Evolutionary conservation across 2,329 filamentous ascomycete genomes (phyloP).

Genomic region (Drechslera avenae): DNA sequence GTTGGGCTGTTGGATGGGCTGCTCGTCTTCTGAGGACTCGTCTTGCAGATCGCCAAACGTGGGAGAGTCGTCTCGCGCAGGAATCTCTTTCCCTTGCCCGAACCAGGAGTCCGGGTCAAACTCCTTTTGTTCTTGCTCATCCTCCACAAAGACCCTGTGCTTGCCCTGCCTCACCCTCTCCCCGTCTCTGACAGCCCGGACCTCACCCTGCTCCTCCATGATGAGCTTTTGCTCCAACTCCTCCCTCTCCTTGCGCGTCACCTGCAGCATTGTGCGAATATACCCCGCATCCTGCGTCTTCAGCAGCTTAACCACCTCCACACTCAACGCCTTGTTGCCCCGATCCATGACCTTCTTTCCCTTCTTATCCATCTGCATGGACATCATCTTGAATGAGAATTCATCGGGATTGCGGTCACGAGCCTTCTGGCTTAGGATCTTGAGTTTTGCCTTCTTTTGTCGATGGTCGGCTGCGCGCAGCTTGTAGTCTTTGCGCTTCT

Average conservation of each 20-base stretch:
- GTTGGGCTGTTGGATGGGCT: slow-evolving; percentile 25
- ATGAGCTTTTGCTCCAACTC: slow-evolving; percentile 51
- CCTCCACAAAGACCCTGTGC: slow-evolving; percentile 50
- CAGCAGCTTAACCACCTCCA: slow-evolving; percentile 65
- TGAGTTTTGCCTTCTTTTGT: slow-evolving; percentile 64
- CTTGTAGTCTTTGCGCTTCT: slow-evolving; percentile 88
- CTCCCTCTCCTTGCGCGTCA: slow-evolving; percentile 59
- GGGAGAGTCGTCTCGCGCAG: slow-evolving; percentile 17
- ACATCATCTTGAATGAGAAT: slow-evolving; percentile 69
- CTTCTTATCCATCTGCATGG: slow-evolving; percentile 54
- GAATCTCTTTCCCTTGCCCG: slow-evolving; percentile 36
- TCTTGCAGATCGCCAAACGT: slow-evolving; percentile 35
- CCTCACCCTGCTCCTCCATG: slow-evolving; percentile 46
- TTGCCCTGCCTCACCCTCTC: slow-evolving; percentile 30
- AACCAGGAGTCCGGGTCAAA: slow-evolving; percentile 52
- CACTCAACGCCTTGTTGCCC: slow-evolving; percentile 54
- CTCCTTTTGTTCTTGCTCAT: slow-evolving; percentile 48
- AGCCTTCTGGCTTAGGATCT: slow-evolving; percentile 64
- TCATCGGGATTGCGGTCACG: slow-evolving; percentile 68
- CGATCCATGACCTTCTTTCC: slow-evolving; percentile 51
- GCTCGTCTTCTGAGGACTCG: slow-evolving; percentile 29
- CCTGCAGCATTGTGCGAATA: slow-evolving; percentile 62
- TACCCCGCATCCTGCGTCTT: slow-evolving; percentile 71
- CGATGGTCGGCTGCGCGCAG: slow-evolving; percentile 69
- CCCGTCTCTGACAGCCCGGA: slow-evolving; percentile 48